These are phyloP conservation scores for Alternaria conjuncta DNA, from an alignment of 2,329 filamentous ascomycete genomes.

Conservation along the genomic window DNA sequence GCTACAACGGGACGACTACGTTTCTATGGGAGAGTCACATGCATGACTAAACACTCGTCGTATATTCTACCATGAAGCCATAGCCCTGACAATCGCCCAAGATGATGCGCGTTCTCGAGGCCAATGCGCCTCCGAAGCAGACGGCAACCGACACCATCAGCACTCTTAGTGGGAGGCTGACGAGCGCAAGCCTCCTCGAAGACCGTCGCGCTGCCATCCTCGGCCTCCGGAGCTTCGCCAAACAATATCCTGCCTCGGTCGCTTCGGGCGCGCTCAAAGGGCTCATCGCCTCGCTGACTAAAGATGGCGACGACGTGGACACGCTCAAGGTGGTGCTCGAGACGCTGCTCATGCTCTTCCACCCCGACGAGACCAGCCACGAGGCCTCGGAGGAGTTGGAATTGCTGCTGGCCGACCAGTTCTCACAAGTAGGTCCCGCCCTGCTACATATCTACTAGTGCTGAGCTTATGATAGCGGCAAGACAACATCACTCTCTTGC, in stretches of 20 bases:
- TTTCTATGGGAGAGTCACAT: not conserved
- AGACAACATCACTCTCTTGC: conserved; percentile 90
- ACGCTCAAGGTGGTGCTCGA: conserved; percentile 95
- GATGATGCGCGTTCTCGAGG: conserved; percentile 65
- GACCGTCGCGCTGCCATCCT: conserved; percentile 93
- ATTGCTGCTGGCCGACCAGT: conserved; percentile 96
- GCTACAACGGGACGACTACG: not conserved
- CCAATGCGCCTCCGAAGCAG: conserved; percentile 88
- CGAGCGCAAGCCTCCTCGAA: conserved; percentile 89
- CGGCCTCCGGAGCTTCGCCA: conserved; percentile 92
- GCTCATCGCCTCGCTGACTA: conserved; percentile 81
- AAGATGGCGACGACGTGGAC: conserved; percentile 93
- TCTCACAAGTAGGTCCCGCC: conserved; percentile 73
- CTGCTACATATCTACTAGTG: conserved; percentile 31
- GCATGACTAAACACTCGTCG: not conserved
- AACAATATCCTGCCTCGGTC: conserved; percentile 94
- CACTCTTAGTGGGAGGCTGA: conserved; percentile 83
- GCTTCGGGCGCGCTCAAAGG: conserved; percentile 90
- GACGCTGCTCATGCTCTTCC: conserved; percentile 93
- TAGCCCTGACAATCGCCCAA: conserved; percentile 24
- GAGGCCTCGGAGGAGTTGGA: conserved; percentile 97
- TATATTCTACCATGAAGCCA: conserved; percentile 22
- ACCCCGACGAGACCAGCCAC: conserved; percentile 68
- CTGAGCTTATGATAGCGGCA: conserved; percentile 72
- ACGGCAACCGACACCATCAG: conserved; percentile 94